phyloP scores from a whole-genome alignment of 345 rosid genomes.

The Carallia brachiata region DNA sequence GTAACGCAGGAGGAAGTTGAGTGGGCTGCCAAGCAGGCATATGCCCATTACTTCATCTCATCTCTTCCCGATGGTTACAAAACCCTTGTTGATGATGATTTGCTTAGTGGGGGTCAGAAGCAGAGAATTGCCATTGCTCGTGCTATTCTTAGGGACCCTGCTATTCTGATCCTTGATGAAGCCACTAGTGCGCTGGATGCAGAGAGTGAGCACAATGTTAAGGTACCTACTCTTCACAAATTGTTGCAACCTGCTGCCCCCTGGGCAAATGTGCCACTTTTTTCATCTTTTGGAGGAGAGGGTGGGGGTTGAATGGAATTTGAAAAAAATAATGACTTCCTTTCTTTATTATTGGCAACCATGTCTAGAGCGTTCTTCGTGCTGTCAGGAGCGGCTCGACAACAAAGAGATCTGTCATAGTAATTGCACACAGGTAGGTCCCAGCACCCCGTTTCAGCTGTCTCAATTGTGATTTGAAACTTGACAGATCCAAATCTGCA shows the following conservation, averaged over 20 bases:
- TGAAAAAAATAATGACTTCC: conserved; percentile 3
- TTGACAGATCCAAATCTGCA: conserved; percentile 31
- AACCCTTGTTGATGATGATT: conserved; percentile 86
- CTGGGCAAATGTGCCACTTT: not conserved
- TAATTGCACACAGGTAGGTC: conserved; percentile 82
- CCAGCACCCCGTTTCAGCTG: not conserved
- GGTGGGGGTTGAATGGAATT: not conserved
- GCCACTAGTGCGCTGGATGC: conserved; percentile 97
- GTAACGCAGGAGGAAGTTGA: conserved; percentile 70
- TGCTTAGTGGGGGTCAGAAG: conserved; percentile 98
- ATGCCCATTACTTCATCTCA: conserved; percentile 86
- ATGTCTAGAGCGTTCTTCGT: conserved; percentile 71
- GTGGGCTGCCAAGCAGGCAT: conserved; percentile 91
- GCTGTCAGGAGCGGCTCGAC: conserved; percentile 54
- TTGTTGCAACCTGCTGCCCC: not conserved
- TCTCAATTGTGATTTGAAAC: conserved; percentile 9
- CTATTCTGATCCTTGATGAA: conserved; percentile 89
- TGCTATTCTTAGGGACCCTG: conserved; percentile 89
- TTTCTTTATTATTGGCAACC: conserved; percentile 4
- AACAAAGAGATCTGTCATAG: conserved; percentile 72
- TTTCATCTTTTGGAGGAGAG: not conserved
- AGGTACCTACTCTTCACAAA: conserved; percentile 43
- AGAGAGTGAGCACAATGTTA: conserved; percentile 92
- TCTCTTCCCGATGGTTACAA: conserved; percentile 82
- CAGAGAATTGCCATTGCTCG: conserved; percentile 97